Evolutionary conservation across 768 basidiomycete species (phyloP).

Genomic region (Suillus luteus): DNA sequence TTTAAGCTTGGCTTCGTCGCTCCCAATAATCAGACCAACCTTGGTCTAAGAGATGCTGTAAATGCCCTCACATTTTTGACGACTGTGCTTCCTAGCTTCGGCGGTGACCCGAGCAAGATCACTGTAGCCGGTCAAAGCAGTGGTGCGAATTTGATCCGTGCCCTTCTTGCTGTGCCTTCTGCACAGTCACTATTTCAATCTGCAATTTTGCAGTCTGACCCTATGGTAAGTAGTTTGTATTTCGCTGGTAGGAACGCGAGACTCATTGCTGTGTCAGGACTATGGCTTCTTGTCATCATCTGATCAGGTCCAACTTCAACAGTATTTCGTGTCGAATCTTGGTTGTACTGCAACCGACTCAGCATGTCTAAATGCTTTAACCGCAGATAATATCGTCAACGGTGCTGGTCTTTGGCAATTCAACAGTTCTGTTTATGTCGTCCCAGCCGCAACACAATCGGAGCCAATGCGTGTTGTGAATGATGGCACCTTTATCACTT

Average conservation of each 20-base stretch:
- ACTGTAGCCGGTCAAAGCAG: conserved; percentile 84
- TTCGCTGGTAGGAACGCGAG: not conserved
- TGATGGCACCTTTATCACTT: conserved; percentile 70
- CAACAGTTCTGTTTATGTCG: conserved; percentile 43
- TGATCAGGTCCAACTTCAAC: conserved; percentile 57
- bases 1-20: conserved; percentile 72
- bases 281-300: conserved; percentile 64
- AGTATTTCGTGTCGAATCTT: conserved; percentile 49
- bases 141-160: conserved; percentile 77
- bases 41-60: conserved; percentile 70
- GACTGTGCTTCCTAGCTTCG: conserved; percentile 59
- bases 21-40: conserved; percentile 69
- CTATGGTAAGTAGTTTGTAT: conserved; percentile 57
- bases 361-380: conserved; percentile 52
- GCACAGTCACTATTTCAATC: conserved; percentile 72
- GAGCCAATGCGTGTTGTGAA: conserved; percentile 66
- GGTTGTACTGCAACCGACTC: conserved; percentile 47
- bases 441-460: conserved; percentile 47
- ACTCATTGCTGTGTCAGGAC: conserved; percentile 44
- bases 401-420: conserved; percentile 50
- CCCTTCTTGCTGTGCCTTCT: conserved; percentile 71
- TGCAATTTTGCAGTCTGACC: conserved; percentile 85
- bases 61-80: conserved; percentile 65
- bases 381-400: conserved; percentile 51
- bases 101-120: conserved; percentile 64